These are phyloP conservation scores for Cyberlindnera mycetangii DNA, from an alignment of 805 yeast genomes.

Conservation along the genomic window DNA sequence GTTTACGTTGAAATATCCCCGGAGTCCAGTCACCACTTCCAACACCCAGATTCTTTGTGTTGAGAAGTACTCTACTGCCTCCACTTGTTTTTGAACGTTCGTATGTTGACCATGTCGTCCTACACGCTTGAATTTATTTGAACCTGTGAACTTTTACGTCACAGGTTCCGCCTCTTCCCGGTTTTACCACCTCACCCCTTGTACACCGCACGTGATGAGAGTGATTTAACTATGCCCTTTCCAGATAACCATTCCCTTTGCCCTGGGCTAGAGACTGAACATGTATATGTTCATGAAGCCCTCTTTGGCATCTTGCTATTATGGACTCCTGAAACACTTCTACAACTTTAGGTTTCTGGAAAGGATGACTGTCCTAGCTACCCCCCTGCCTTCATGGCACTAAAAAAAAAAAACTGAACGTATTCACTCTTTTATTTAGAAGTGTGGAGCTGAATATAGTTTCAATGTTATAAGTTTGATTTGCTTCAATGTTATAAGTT, in stretches of 20 bases:
- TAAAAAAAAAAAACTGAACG: no score
- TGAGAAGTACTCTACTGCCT: not conserved
- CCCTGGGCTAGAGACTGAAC: constrained; percentile 3
- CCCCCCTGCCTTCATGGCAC: no score
- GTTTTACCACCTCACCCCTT: not conserved
- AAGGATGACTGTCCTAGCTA: constrained; percentile 5
- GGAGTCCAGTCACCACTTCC: not conserved
- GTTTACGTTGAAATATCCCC: not conserved
- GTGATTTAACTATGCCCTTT: not conserved
- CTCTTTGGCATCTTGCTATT: not conserved
- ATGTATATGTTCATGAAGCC: constrained; percentile 6
- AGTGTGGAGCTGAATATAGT: no score
- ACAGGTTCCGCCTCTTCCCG: not conserved
- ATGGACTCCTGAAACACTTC: not conserved
- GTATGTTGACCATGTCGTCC: not conserved
- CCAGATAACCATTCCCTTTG: not conserved
- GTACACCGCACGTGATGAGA: not conserved
- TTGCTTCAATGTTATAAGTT: no score
- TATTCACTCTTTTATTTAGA: no score
- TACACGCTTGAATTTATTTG: not conserved
- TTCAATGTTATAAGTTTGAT: no score
- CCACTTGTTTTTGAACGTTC: not conserved
- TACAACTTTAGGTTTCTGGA: not conserved
- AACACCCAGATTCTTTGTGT: constrained; percentile 4
- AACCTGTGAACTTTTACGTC: no score